Base-by-base conservation (phyloP, 2,329 filamentous ascomycete genomes). In the Colletotrichum scovillei region DNA sequence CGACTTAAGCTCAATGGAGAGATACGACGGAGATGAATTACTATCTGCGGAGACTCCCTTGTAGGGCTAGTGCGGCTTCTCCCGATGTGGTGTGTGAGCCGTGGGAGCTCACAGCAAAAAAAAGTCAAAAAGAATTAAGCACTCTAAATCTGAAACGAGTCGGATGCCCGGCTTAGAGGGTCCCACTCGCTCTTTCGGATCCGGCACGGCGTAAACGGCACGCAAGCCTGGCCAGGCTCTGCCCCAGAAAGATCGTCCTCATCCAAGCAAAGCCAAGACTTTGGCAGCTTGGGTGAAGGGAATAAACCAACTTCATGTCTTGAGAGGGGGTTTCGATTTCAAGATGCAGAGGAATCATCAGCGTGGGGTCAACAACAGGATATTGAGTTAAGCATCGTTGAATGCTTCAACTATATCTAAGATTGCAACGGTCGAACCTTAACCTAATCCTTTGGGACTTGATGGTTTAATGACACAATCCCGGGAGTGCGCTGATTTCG, bases 221-320 rank as follows among this genome's bases (percentile, higher is more conserved):
- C 28, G 67, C 14, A 53, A 28, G 58, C 35, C 59, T 70, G 53
- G 55, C 42, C 32, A 32, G 46, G 26, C 28, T n/a, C 30, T 55
- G 12, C 64, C 67, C 63, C 69, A 63, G 57, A 72, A 58, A 67
- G 69, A 72, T 72, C 63, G 64, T 52, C 69, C 69, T 72, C 24
- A 58, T 22, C 57, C 38, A 52, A 4, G 58, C 38, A 62, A 32
- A 72, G 69, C 69, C 69, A 72, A 72, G 69, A 56, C 64, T 72
- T 68, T 72, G 64, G 62, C 32, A 59, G 35, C 46, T 67, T 49
- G 1, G 26, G 2, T 35, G 28, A 67, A 24, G 12, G 11, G 14
- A n/a, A 59, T 22, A 16, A 46, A 46, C 3, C 42, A 8, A 46
- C 42, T 46, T 19, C 19, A 46, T 46, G 42, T 46, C 42, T 46